Base-by-base conservation (phyloP, 2,329 filamentous ascomycete genomes). In the Fusarium incarnatum region DNA sequence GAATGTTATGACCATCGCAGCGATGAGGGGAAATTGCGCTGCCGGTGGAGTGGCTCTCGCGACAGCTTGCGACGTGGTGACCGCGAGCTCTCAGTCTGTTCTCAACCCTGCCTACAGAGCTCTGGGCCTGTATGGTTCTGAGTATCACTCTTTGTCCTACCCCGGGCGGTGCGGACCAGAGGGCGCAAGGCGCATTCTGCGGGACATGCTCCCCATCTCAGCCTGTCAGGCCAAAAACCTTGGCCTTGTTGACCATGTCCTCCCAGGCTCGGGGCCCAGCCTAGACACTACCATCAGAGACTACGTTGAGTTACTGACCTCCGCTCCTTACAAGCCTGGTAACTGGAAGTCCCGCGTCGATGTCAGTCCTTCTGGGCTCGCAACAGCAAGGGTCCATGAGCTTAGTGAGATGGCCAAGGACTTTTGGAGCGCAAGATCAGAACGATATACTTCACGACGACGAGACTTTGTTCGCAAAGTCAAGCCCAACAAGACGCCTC, bases 81-180 rank as follows among this genome's bases (percentile, higher is more conserved):
- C 67, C 27, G 49, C 46, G 11, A 67, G 67, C 18, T 63, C 61
- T 4, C 45, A 60, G 27, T 55, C 50, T 22, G 67, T 70, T 11
- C 67, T 70, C 18, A 70, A 70, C 16, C 67, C 66, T 18, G 67
- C 67, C 5, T 70, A 70, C 25, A 57, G 61, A 22, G 47, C 67
- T 3, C 54, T 70, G 4, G 66, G 67, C 8, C 61, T 70, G 15
- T 60, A 70, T 23, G 66, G 67, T 3, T 70, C 67, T 5, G 67
- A 70, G 9, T 70, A 67, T 40, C 67, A 70, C 30, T 63, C 67
- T 2, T 5, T 70, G n/a, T 70, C 66, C 10, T 70, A 67, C 12
- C 27, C 28, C 5, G 64, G 62, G 8, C 37, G 64, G 3, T 67
- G 64, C 12, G 64, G 56, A 8, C 22, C 40, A 9, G 49, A 50